These are phyloP conservation scores for Hippophae gyantsensis DNA, from an alignment of 306 rosid genomes.

Conservation along the genomic window DNA sequence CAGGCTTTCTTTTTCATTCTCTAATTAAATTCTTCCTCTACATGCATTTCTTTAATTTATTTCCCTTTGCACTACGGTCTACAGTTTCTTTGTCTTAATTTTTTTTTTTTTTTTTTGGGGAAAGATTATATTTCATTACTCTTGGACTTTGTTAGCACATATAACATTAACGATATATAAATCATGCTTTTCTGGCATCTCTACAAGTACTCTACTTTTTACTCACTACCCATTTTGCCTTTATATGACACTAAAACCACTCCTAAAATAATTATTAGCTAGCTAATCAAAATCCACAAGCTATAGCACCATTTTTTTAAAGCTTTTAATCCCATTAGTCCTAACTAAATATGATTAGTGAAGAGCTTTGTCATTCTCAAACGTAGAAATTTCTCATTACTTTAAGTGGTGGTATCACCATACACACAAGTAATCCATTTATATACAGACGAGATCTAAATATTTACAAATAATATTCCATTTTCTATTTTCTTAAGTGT, in stretches of 20 bases:
- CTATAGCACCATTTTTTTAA: background rate
- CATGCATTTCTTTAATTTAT: slow-evolving; percentile 5
- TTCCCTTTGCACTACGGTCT: slow-evolving; percentile 20
- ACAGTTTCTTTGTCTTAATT: slow-evolving; percentile 10
- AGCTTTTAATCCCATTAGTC: background rate
- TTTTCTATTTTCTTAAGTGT: too few relatives aligned
- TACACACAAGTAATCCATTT: too few relatives aligned
- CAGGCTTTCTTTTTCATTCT: slow-evolving; percentile 26
- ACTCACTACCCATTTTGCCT: slow-evolving; percentile 33
- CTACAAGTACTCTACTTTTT: slow-evolving; percentile 32
- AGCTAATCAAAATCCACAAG: slow-evolving; percentile 30
- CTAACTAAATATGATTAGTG: too few relatives aligned
- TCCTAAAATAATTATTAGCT: slow-evolving; percentile 9
- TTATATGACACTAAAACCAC: slow-evolving; percentile 24
- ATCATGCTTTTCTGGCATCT: slow-evolving; percentile 8
- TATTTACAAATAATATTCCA: too few relatives aligned
- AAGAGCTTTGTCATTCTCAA: too few relatives aligned
- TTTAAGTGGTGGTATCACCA: too few relatives aligned
- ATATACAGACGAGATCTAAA: too few relatives aligned
- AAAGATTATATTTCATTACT: too few relatives aligned
- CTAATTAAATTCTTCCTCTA: slow-evolving; percentile 20
- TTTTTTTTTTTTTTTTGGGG: background rate
- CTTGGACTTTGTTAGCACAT: too few relatives aligned
- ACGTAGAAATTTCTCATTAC: too few relatives aligned
- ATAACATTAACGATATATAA: slow-evolving; percentile 9